Base-by-base conservation (phyloP, 208 protist genomes). In the Trypanosoma platydactyli region DNA sequence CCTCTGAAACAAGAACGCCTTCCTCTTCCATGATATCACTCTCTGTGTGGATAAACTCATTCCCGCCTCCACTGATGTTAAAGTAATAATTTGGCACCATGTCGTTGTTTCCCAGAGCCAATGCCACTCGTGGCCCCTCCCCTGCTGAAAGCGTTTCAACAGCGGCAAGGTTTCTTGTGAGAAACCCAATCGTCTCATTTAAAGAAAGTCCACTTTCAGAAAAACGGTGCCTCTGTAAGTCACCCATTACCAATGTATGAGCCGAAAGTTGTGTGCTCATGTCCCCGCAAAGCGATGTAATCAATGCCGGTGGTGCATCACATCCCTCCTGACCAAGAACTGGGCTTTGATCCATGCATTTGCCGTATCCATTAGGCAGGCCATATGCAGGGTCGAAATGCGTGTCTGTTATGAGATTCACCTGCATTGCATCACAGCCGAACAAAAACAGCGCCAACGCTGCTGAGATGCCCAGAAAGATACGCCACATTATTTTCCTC, bases 311-410 rank as follows among this genome's bases (percentile, higher is more conserved):
- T 7, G 90, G 80, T 18, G 77, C 46, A 62, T 95, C 90, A 66
- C 87, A 94, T 12, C 71, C 71, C 2, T 35, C 25, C 44, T 67
- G 24, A 13, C 86, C 85, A 24, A 82, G 68, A 13, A 58, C 27
- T 25, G 70, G 49, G 35, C 55, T 67, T 5, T 57, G 29, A 9
- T 11, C 6, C 0, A 44, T 74, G 67, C 85, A 91, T 29, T 20
- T 22, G 27, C 68, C 58, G 35, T 71, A 84, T 18, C 60, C 87
- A 3, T 69, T 80, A 5, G 22, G 3, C 2, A 51, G 72, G 41
- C 85, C 83, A 63, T 93, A 95, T 0, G 55, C 52, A 2, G 87
- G 86, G 65, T 95, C 90, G 57, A 80, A 88, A 68, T 95, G 90
- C 48, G 90, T 82, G 56, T 95, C 90, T 1, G 87, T 89, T 20